phyloP scores from a whole-genome alignment of 1,139 yeast species.

The Debaryomyces psychrophilus region DNA sequence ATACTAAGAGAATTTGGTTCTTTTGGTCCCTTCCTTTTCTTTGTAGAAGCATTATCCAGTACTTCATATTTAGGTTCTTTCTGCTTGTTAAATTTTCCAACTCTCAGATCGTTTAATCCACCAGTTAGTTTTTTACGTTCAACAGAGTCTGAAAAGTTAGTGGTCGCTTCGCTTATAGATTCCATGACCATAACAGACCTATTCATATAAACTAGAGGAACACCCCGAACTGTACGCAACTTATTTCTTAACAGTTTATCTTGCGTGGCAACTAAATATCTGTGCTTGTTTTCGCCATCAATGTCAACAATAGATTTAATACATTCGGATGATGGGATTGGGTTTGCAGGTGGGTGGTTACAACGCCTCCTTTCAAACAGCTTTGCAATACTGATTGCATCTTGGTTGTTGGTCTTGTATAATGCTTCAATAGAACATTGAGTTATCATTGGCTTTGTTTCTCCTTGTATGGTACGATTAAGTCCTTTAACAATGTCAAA shows the following conservation, averaged over 20 bases:
- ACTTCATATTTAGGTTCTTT: constrained; percentile 27
- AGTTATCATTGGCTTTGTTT: constrained; percentile 90
- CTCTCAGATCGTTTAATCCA: constrained; percentile 68
- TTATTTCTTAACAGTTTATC: constrained; percentile 66
- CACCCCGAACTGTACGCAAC: constrained; percentile 80
- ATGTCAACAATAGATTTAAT: constrained; percentile 69
- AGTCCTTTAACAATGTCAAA: constrained; percentile 80
- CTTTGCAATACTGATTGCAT: constrained; percentile 79
- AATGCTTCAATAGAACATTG: constrained; percentile 93
- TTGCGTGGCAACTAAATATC: constrained; percentile 88
- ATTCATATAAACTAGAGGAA: constrained; percentile 84
- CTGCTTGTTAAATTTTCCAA: constrained; percentile 29
- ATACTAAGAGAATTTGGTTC: constrained; percentile 84
- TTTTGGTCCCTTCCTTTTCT: constrained; percentile 70
- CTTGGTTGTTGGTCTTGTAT: constrained; percentile 69
- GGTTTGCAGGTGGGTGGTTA: constrained; percentile 59
- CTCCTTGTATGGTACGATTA: constrained; percentile 79
- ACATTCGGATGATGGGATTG: constrained; percentile 75
- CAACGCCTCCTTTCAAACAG: constrained; percentile 74
- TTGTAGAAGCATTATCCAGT: constrained; percentile 26
- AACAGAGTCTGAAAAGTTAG: constrained; percentile 50
- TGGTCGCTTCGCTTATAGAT: constrained; percentile 78
- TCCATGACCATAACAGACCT: constrained; percentile 96
- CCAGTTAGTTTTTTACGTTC: constrained; percentile 71
- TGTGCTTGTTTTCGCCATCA: constrained; percentile 80